These are phyloP conservation scores for Gossypium raimondii DNA, from an alignment of 345 rosid genomes.

Conservation along the genomic window DNA sequence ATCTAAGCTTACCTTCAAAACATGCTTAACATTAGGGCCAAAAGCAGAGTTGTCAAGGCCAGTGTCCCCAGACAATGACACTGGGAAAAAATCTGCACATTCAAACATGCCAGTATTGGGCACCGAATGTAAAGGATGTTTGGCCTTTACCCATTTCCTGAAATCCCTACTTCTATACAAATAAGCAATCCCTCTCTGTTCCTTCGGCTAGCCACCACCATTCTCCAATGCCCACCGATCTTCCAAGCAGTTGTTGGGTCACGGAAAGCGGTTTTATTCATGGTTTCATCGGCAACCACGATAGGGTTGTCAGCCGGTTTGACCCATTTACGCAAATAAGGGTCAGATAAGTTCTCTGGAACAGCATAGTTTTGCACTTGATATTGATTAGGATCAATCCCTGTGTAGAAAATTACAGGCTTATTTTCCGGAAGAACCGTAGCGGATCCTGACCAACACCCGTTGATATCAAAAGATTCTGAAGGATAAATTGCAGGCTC, in stretches of 20 bases:
- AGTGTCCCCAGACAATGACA: conserved; percentile 23
- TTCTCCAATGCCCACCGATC: conserved; percentile 56
- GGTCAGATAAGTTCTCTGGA: conserved; percentile 65
- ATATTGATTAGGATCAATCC: conserved; percentile 40
- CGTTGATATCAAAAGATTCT: conserved; percentile 62
- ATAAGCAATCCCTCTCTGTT: conserved; percentile 52
- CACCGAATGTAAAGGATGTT: conserved; percentile 58
- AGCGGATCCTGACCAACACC: conserved; percentile 94
- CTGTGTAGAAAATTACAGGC: conserved; percentile 77
- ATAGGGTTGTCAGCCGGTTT: conserved; percentile 80
- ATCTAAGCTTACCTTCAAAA: conserved; percentile 74
- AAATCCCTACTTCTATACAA: conserved; percentile 68
- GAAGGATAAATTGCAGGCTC: conserved; percentile 70
- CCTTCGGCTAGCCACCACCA: conserved; percentile 49
- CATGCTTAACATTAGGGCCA: conserved; percentile 40
- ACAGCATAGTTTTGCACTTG: conserved; percentile 75
- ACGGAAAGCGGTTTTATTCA: conserved; percentile 76
- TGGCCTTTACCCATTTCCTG: conserved; percentile 53
- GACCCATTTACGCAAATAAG: conserved; percentile 67
- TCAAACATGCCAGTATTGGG: conserved; percentile 70
- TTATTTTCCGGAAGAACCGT: conserved; percentile 52
- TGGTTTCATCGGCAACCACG: conserved; percentile 29
- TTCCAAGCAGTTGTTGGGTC: conserved; percentile 93
- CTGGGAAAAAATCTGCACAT: conserved; percentile 84
- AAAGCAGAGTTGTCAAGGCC: conserved; percentile 43